Percentiles rank a stretch among this genome's conserved stretches.
Conservation (phyloP, 257 asterid genomes). For the Cordia subcordata region DNA sequence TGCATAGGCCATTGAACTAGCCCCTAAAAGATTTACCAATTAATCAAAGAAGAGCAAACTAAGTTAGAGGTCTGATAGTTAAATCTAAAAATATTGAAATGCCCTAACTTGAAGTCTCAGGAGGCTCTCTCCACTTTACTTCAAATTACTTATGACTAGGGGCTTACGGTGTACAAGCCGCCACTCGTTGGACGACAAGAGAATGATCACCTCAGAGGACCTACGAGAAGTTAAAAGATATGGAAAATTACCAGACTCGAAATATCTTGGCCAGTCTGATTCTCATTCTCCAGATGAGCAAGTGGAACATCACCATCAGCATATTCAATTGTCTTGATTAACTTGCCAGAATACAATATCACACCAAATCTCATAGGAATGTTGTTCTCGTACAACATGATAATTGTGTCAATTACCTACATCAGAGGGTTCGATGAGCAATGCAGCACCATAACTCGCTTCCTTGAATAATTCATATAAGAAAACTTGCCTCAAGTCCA, state of each 20-base stretch:
- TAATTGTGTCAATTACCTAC: slow-evolving; percentile 73
- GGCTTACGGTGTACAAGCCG: too few relatives aligned
- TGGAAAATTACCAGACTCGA: slow-evolving; percentile 72
- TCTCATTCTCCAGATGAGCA: slow-evolving; percentile 39
- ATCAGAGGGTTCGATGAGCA: slow-evolving; percentile 23
- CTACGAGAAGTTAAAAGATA: slow-evolving; percentile 10
- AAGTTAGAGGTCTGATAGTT: too few relatives aligned
- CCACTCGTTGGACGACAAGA: too few relatives aligned
- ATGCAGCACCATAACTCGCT: slow-evolving; percentile 8
- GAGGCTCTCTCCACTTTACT: too few relatives aligned
- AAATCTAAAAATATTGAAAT: too few relatives aligned
- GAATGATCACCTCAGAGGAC: too few relatives aligned
- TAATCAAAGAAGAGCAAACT: too few relatives aligned
- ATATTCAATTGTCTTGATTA: slow-evolving; percentile 64
- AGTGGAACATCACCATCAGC: slow-evolving; percentile 60
- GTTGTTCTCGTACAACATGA: slow-evolving; percentile 78
- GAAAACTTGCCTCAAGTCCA: slow-evolving; percentile 81
- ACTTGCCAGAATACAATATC: slow-evolving; percentile 69
- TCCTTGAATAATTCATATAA: not conserved
- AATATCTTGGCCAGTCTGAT: slow-evolving; percentile 41
- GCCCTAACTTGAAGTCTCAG: too few relatives aligned
- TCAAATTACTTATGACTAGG: too few relatives aligned
- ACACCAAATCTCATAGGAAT: slow-evolving; percentile 95
- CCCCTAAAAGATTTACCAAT: too few relatives aligned
- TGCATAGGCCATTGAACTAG: too few relatives aligned